Conservation (phyloP, 306 rosid species). For the Cicer bijugum region DNA sequence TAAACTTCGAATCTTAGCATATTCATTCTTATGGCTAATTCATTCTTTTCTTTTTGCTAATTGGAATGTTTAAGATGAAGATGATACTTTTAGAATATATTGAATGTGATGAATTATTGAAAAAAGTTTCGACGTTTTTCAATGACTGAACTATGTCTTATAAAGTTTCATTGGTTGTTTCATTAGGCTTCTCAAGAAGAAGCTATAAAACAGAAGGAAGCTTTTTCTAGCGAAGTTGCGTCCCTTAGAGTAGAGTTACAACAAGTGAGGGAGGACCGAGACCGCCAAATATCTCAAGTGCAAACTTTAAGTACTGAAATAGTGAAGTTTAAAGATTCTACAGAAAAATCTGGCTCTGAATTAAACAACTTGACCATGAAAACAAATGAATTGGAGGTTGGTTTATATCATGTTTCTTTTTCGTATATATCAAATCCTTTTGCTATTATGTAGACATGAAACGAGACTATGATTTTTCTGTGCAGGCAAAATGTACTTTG, state of each 20-base stretch:
- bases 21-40: background rate
- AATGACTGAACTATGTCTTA: slow-evolving; percentile 21
- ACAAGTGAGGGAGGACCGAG: slow-evolving; percentile 85
- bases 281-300: slow-evolving; percentile 59
- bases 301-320: slow-evolving; percentile 69
- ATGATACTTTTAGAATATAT: slow-evolving; percentile 13
- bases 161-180: slow-evolving; percentile 40
- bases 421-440: slow-evolving; percentile 22
- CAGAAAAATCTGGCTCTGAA: slow-evolving; percentile 64
- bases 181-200: slow-evolving; percentile 88
- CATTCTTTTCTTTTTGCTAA: background rate
- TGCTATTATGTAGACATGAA: slow-evolving; percentile 1
- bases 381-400: slow-evolving; percentile 79
- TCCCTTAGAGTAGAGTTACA: slow-evolving; percentile 73
- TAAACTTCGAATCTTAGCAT: slow-evolving; percentile 11
- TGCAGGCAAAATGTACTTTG: slow-evolving; percentile 71
- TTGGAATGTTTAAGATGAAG: slow-evolving; percentile 3
- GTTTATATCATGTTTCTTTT: slow-evolving; percentile 36
- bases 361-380: slow-evolving; percentile 60
- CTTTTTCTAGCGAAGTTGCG: slow-evolving; percentile 68
- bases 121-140: background rate
- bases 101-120: too few relatives aligned
- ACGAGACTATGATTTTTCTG: slow-evolving; percentile 41
- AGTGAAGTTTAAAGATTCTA: slow-evolving; percentile 63
- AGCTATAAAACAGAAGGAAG: slow-evolving; percentile 85